Conservation (phyloP, 2,329 filamentous ascomycete species). For the Orbilia ellipsospora region DNA sequence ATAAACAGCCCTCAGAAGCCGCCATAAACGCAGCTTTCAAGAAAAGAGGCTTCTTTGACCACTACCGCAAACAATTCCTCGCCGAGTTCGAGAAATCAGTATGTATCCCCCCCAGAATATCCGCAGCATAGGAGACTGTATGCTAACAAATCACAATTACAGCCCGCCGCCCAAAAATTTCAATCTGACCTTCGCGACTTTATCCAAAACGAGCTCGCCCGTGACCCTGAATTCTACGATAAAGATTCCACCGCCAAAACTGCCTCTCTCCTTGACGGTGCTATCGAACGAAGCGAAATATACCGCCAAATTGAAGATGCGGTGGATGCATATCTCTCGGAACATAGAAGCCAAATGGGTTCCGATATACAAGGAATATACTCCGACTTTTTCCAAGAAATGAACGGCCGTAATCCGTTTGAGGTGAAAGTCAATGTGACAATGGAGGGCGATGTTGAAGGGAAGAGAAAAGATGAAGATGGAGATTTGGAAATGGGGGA, state of each 20-base stretch:
- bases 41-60: conserved; percentile 49
- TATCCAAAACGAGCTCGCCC: conserved; percentile 47
- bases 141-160: neutral
- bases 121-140: neutral
- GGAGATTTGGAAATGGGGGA: conserved; percentile 44
- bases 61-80: conserved; percentile 44
- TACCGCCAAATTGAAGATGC: conserved; percentile 65
- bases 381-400: conserved; percentile 39
- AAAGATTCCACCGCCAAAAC: conserved; percentile 68
- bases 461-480: conserved; percentile 18
- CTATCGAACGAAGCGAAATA: conserved; percentile 78
- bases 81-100: conserved; percentile 49
- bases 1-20: conserved; percentile 44
- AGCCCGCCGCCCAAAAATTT: conserved; percentile 42
- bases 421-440: neutral
- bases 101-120: neutral
- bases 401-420: conserved; percentile 38
- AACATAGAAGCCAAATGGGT: conserved; percentile 32
- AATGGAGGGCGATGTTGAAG: neutral
- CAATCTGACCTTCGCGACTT: conserved; percentile 39
- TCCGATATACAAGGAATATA: conserved; percentile 34
- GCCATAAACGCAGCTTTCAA: conserved; percentile 47
- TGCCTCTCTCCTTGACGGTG: conserved; percentile 80
- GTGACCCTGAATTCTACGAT: conserved; percentile 51
- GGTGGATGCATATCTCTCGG: conserved; percentile 62